Base-by-base conservation (phyloP, 192 early-diverging fungal species). In the Coemansia sp. region DNA sequence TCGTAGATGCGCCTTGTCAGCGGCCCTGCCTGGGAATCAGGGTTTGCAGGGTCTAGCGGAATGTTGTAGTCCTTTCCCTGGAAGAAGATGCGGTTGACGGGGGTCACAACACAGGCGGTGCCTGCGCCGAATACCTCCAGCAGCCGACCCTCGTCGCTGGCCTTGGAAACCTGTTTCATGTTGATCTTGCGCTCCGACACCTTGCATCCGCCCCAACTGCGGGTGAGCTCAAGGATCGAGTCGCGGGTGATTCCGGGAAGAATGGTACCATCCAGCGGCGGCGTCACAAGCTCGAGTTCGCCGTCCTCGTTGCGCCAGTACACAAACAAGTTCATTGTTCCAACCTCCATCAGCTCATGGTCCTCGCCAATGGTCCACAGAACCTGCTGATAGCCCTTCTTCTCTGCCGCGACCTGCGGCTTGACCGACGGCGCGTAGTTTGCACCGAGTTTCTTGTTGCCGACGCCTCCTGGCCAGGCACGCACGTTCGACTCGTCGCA, bases 301-400 rank as follows among this genome's bases (percentile, higher is more conserved):
- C 92, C 93, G 43, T 88, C 49, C 56, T 91, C 89, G 83, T 93
- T 95, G 70, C 87, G 91, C 92, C 91, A 93, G 81, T 84, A 86
- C 36, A 92, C 87, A 85, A 98, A 98, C 75, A 93, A 89, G 87
- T 98, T 98, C 94, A 97, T 97, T 34, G 96, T 95, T 36, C 96
- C 96, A 41, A 98, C 95, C 83, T 98, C 96, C 56, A 94, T 98
- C 57, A 98, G 80, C 71, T 91, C 83, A 69, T 92, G 85, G 20
- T 97, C 85, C 21, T 85, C 63, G 65, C 96, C 96, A 83, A 95
- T 96, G 23, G 96, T 82, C 96, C 96, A 98, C 73, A 98, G 85
- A 80, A 93, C 93, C 76, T 98, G 96, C 75, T 93, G 92, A 81
- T 89, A 95, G 6, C 96, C 96, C 66, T 91, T 83, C 76, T 90